Conservation (phyloP, 192 early-diverging fungal genomes). For the Mortierella alpina region DNA sequence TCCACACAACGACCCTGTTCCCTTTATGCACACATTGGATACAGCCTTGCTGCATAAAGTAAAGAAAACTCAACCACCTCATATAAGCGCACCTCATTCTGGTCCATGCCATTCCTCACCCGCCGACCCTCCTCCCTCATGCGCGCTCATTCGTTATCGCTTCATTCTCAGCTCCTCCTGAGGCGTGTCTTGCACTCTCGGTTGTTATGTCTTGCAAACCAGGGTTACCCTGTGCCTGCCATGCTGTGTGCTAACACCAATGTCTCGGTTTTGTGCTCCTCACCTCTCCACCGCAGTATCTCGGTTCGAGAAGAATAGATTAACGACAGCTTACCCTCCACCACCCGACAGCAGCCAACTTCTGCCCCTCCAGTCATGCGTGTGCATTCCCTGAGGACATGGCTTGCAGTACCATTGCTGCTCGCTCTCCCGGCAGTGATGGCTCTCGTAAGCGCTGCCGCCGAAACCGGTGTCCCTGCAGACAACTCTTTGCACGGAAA, state of each 20-base stretch:
- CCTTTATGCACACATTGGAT: no score
- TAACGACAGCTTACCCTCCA: not conserved
- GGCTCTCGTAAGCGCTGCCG: constrained; percentile 7
- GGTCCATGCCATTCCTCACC: no score
- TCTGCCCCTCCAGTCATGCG: not conserved
- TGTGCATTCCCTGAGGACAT: not conserved
- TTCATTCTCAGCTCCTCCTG: no score
- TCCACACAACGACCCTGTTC: no score
- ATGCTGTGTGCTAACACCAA: not conserved
- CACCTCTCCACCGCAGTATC: no score
- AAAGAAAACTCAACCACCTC: no score
- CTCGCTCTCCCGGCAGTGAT: constrained; percentile 1
- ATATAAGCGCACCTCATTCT: no score
- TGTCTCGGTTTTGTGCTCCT: no score
- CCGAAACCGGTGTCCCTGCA: not conserved
- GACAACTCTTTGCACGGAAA: no score
- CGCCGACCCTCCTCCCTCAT: no score
- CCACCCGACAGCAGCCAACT: not conserved
- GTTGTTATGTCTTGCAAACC: not conserved
- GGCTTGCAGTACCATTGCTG: not conserved
- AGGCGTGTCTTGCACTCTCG: not conserved
- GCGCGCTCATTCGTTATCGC: no score
- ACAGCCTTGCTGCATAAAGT: no score
- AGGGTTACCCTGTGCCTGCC: not conserved
- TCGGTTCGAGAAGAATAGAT: not conserved